phyloP scores from a whole-genome alignment of 2,329 filamentous ascomycete genomes.

The Keithomyces neogunnii region DNA sequence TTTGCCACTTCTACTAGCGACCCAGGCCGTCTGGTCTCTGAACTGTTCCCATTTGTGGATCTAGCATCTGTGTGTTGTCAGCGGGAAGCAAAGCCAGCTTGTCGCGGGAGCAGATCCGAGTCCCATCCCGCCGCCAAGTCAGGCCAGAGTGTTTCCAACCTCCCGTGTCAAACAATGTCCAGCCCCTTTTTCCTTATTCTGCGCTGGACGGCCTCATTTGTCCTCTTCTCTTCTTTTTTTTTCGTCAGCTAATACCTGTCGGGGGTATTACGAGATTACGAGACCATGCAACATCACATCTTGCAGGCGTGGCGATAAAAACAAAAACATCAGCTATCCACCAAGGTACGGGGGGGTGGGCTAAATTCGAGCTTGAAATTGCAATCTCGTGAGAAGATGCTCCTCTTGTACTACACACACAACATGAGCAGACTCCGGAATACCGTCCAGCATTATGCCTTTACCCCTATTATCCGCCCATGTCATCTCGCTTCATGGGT shows the following conservation, averaged over 20 bases:
- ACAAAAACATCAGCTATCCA: neutral
- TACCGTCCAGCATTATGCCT: slow-evolving; percentile 7
- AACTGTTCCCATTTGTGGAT: neutral
- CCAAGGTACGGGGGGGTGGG: neutral
- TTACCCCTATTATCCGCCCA: slow-evolving; percentile 9
- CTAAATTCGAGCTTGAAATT: neutral
- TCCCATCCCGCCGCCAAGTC: neutral
- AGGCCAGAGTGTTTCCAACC: neutral
- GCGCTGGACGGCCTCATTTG: neutral
- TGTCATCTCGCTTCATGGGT: slow-evolving; percentile 23
- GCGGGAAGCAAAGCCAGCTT: neutral
- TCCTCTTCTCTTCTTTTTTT: neutral
- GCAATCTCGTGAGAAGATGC: neutral
- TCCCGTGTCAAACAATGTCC: neutral
- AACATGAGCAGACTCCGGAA: neutral
- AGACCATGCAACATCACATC: neutral
- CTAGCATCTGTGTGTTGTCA: neutral
- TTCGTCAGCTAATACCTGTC: neutral
- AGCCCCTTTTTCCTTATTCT: neutral
- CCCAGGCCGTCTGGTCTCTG: neutral
- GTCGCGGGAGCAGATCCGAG: neutral
- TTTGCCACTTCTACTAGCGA: neutral
- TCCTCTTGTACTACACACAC: neutral
- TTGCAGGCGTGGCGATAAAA: neutral
- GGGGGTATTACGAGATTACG: too few species aligned